A percentile compares a stretch with the other conserved stretches of the same genome.
Evolutionary conservation across 257 asterid genomes (phyloP).

Genomic region (Scutellaria galericulata): DNA sequence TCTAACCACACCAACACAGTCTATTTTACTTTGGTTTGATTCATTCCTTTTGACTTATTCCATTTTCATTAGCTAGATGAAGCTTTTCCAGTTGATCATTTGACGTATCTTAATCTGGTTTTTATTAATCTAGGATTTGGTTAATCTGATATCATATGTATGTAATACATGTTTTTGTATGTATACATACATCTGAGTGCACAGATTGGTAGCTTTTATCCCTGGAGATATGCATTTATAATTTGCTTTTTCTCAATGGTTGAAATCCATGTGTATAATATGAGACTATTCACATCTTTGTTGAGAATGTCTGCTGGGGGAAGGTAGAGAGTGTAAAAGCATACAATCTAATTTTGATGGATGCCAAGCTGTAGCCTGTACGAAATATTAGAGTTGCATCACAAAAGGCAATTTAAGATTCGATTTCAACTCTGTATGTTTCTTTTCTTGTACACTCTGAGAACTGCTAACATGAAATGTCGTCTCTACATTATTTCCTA

Average conservation of each 20-base stretch:
- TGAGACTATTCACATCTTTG: background rate
- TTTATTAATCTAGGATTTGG: background rate
- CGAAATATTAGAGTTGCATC: background rate
- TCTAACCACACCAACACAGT: constrained; percentile 21
- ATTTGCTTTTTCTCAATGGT: background rate
- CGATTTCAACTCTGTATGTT: background rate
- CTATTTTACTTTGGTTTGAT: background rate
- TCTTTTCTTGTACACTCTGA: too few species aligned
- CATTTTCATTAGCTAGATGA: background rate
- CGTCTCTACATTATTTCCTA: too few species aligned
- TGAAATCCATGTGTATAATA: background rate
- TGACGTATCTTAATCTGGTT: constrained; percentile 5
- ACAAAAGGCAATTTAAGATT: background rate
- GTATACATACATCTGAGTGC: background rate
- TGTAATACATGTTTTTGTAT: background rate
- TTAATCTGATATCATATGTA: background rate
- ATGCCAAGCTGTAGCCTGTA: too few species aligned
- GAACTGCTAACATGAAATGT: too few species aligned
- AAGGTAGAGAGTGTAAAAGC: constrained; percentile 1
- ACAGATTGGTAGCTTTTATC: background rate
- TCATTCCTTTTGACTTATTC: background rate
- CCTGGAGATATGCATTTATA: background rate
- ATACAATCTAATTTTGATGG: background rate
- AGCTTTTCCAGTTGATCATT: constrained; percentile 10
- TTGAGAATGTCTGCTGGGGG: background rate